Evolutionary conservation across 2,329 filamentous ascomycete species (phyloP).

Genomic region (Chaetomiaceae sp.): DNA sequence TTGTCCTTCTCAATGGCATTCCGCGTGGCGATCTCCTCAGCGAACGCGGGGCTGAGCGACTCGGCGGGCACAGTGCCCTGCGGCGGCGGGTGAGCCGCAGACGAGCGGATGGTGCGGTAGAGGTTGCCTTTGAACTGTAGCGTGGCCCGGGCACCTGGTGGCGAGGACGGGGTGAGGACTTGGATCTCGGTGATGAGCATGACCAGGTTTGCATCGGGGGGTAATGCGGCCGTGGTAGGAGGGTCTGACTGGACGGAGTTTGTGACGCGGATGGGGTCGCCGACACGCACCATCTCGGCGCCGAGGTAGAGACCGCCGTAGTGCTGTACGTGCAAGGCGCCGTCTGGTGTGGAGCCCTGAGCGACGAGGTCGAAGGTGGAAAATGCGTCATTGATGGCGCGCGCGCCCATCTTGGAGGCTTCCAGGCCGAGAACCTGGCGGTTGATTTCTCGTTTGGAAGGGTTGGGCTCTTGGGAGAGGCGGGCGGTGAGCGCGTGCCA

Average conservation of each 20-base stretch:
- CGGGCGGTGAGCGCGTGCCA: slow-evolving; percentile 28
- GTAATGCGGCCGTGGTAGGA: background rate
- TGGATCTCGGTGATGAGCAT: slow-evolving; percentile 32
- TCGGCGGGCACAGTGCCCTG: slow-evolving; percentile 14
- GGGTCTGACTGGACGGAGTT: slow-evolving; percentile 15
- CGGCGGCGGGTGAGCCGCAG: slow-evolving; percentile 7
- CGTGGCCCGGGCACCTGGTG: background rate
- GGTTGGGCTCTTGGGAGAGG: slow-evolving; percentile 20
- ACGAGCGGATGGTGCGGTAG: slow-evolving; percentile 26
- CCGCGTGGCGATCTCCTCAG: slow-evolving; percentile 27
- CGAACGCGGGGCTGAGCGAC: slow-evolving; percentile 26
- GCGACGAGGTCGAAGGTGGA: slow-evolving; percentile 32
- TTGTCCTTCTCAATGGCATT: slow-evolving; percentile 26
- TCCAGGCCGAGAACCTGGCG: slow-evolving; percentile 33
- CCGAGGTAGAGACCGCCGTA: slow-evolving; percentile 35
- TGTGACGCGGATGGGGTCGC: slow-evolving; percentile 34
- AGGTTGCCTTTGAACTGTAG: slow-evolving; percentile 30
- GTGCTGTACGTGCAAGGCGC: slow-evolving; percentile 14
- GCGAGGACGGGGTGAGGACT: slow-evolving; percentile 13
- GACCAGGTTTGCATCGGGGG: slow-evolving; percentile 22
- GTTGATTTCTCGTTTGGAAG: slow-evolving; percentile 14
- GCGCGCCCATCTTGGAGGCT: slow-evolving; percentile 36
- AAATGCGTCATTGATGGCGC: slow-evolving; percentile 34
- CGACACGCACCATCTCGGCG: slow-evolving; percentile 34
- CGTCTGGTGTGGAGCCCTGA: slow-evolving; percentile 20